Base-by-base conservation (phyloP, 495 filamentous ascomycete genomes). In the Penicillium lividum region DNA sequence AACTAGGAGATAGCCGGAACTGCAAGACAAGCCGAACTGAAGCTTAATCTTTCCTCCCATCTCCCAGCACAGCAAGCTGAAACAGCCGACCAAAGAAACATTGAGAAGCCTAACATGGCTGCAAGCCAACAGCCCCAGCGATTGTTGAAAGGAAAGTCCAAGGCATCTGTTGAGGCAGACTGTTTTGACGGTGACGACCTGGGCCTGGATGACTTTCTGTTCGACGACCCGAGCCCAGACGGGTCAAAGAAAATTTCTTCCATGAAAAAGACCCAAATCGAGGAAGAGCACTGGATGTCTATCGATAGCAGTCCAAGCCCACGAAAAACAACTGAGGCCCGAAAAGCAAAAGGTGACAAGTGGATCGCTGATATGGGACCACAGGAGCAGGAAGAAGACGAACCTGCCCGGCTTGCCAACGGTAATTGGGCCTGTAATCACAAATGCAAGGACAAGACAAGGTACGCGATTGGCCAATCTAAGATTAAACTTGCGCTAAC, bases 401-500 rank as follows among this genome's bases (percentile, higher is more conserved):
- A 80, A 38, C 80, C 85, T 2, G 62, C 76, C 10, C 82, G 79
- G 59, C 82, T 95, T 55, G 74, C 82, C 0, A 97, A 93, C 71
- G 94, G 93, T 1, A 94, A 85, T 64, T 97, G 89, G 87, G 81
- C 81, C 44, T 98, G 93, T 73, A 92, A 92, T 56, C 93, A 98
- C 64, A 77, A 72, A 36, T 98, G 91, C 67, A 91, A 86, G 36
- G 82, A 90, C 58, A 89, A 87, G 59, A 86, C 81, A n/a, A 84
- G 76, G 71, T 83, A 74, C 54, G 72, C 47, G 13, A 7, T 7
- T 43, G 8, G 38, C 10, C 7, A 43, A 48, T 10, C 1, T 6
- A 16, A 6, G 8, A 5, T 4, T 8, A 28, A 9, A 5, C 4
- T 7, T 16, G 5, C 9, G 28, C 25, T 40, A n/a, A 70, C 4